A percentile compares a stretch with the other conserved stretches of the same genome.
phyloP scores from a whole-genome alignment of 495 filamentous ascomycete genomes.

The Ramalina peruviana region DNA sequence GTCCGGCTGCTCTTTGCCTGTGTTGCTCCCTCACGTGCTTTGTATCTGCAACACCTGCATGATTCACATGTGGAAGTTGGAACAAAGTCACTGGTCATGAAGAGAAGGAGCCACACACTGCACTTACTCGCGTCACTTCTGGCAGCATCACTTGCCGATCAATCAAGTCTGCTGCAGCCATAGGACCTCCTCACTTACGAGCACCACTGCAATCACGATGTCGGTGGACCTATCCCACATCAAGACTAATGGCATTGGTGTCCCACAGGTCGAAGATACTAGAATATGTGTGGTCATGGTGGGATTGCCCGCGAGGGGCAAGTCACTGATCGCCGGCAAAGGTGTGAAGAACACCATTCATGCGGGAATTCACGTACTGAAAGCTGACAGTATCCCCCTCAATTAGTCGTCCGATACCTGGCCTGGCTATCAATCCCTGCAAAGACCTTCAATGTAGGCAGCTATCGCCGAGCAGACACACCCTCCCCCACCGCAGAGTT shows the following conservation, averaged over 20 bases:
- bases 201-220: too few species aligned
- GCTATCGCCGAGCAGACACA: slow-evolving; percentile 75
- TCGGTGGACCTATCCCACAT: slow-evolving; percentile 14
- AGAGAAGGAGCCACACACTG: too few species aligned
- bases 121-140: too few species aligned
- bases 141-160: too few species aligned
- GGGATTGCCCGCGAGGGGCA: slow-evolving; percentile 84
- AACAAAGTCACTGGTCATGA: too few species aligned
- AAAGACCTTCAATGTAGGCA: slow-evolving; percentile 91
- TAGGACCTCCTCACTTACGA: too few species aligned
- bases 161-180: too few species aligned
- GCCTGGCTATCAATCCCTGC: slow-evolving; percentile 90
- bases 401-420: slow-evolving; percentile 78
- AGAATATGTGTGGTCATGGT: slow-evolving; percentile 99
- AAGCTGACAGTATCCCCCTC: slow-evolving; percentile 3
- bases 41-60: too few species aligned
- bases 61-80: too few species aligned
- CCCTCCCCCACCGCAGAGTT: slow-evolving; percentile 82
- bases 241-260: slow-evolving; percentile 34
- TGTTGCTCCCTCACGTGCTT: too few species aligned
- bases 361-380: slow-evolving; percentile 9
- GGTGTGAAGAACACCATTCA: slow-evolving; percentile 39
- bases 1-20: too few species aligned
- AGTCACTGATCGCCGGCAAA: slow-evolving; percentile 94
- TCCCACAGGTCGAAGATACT: slow-evolving; percentile 74